Percentiles rank a stretch among this genome's conserved stretches.
Conservation (phyloP, 164 flowering plant genomes). For the Kingdonia uniflora region DNA sequence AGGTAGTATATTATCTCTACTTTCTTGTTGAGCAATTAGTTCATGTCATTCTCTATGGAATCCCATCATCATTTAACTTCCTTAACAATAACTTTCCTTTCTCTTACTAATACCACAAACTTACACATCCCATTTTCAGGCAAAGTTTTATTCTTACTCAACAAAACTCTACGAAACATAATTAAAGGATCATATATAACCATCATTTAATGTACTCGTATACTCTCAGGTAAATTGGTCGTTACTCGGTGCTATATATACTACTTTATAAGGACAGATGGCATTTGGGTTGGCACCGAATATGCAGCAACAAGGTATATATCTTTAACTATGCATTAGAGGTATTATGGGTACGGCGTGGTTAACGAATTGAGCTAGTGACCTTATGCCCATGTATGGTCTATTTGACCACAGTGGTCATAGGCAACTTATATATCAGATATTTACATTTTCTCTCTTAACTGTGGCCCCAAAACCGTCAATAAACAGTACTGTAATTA, state of each 20-base stretch:
- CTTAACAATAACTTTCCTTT: constrained; percentile 18
- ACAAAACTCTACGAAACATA: background rate
- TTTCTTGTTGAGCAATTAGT: constrained; percentile 8
- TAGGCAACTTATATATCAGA: no score
- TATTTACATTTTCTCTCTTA: no score
- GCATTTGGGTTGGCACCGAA: background rate
- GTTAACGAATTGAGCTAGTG: no score
- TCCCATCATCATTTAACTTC: constrained; percentile 21
- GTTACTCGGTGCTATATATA: constrained; percentile 10
- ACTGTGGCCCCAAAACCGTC: no score
- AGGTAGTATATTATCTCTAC: background rate
- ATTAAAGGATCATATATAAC: background rate
- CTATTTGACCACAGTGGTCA: no score
- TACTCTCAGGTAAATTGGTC: background rate
- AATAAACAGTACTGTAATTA: no score
- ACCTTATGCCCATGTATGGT: no score
- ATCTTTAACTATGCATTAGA: no score
- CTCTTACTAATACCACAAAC: constrained; percentile 1
- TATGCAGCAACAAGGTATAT: no score
- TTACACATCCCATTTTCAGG: constrained; percentile 3
- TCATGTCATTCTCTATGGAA: constrained; percentile 16
- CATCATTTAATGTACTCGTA: constrained; percentile 1
- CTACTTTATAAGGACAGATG: background rate
- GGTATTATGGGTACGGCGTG: no score
- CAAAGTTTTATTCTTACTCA: constrained; percentile 6